phyloP scores from a whole-genome alignment of 2,329 filamentous ascomycete genomes.

The Blastomyces gilchristii region DNA sequence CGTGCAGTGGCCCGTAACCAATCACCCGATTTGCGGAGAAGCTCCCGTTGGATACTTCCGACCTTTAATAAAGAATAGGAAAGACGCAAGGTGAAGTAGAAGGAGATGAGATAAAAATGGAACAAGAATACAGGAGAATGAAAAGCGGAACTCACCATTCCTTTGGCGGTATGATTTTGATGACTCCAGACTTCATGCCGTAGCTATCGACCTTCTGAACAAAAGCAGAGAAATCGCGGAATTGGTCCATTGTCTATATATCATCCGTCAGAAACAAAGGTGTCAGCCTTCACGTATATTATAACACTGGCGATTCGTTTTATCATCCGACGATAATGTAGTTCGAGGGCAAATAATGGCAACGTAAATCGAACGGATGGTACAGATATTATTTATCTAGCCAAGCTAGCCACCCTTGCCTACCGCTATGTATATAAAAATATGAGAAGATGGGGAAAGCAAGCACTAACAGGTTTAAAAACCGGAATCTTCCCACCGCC shows the following conservation, averaged over 20 bases:
- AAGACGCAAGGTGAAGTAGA: background rate
- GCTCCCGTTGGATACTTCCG: background rate
- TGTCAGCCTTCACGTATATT: background rate
- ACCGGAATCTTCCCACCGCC: constrained; percentile 74
- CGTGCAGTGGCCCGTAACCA: background rate
- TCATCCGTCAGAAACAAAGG: background rate
- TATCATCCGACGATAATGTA: background rate
- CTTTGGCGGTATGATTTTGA: constrained; percentile 85
- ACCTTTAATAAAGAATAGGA: background rate
- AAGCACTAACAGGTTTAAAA: constrained; percentile 64
- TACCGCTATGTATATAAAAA: background rate
- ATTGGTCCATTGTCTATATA: constrained; percentile 71
- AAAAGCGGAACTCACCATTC: constrained; percentile 62
- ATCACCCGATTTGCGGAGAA: background rate
- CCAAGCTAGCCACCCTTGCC: background rate
- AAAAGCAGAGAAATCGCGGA: constrained; percentile 84
- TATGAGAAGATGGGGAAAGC: background rate
- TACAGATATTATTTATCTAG: background rate
- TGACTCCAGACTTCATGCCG: constrained; percentile 94
- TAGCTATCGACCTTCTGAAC: constrained; percentile 84
- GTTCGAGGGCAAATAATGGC: background rate
- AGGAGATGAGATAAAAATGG: background rate
- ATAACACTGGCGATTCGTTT: background rate
- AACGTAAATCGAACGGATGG: background rate
- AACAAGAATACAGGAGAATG: background rate